phyloP scores from a whole-genome alignment of 768 basidiomycete genomes.

The Xerocomellus chrysenteron region DNA sequence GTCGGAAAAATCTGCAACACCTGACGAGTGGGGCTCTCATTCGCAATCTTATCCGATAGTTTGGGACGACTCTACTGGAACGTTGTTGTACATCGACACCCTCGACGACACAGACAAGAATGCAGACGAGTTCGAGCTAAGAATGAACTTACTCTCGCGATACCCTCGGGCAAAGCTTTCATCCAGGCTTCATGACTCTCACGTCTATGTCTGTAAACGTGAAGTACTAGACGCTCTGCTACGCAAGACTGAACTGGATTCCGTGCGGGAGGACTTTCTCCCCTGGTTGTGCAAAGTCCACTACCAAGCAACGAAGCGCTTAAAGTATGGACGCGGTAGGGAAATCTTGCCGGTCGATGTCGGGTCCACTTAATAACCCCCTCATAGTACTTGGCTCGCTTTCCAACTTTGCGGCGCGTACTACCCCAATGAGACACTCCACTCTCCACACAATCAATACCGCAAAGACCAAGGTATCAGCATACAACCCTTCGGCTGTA shows the following conservation, averaged over 20 bases:
- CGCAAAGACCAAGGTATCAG: constrained; percentile 15
- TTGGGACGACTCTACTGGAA: constrained; percentile 65
- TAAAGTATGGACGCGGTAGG: constrained; percentile 59
- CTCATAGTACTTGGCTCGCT: constrained; percentile 46
- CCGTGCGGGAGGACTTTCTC: constrained; percentile 85
- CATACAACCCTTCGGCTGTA: background rate
- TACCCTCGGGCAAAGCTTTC: constrained; percentile 73
- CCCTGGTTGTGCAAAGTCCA: constrained; percentile 91
- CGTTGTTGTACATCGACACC: constrained; percentile 72
- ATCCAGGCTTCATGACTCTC: constrained; percentile 73
- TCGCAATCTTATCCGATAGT: constrained; percentile 52
- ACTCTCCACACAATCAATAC: constrained; percentile 39
- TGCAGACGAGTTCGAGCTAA: constrained; percentile 67
- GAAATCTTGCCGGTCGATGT: constrained; percentile 6
- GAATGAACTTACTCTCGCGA: constrained; percentile 76
- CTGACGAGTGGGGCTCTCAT: constrained; percentile 67
- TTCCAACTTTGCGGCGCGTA: constrained; percentile 45
- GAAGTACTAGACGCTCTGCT: constrained; percentile 70
- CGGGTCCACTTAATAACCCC: background rate
- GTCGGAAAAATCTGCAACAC: constrained; percentile 51
- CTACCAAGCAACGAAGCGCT: constrained; percentile 60
- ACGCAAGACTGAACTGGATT: constrained; percentile 70
- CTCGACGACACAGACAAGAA: constrained; percentile 67
- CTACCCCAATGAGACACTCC: constrained; percentile 50
- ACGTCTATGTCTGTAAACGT: constrained; percentile 85